Evolutionary conservation across 192 early-diverging fungal species (phyloP).

Genomic region (Coemansia sp.): DNA sequence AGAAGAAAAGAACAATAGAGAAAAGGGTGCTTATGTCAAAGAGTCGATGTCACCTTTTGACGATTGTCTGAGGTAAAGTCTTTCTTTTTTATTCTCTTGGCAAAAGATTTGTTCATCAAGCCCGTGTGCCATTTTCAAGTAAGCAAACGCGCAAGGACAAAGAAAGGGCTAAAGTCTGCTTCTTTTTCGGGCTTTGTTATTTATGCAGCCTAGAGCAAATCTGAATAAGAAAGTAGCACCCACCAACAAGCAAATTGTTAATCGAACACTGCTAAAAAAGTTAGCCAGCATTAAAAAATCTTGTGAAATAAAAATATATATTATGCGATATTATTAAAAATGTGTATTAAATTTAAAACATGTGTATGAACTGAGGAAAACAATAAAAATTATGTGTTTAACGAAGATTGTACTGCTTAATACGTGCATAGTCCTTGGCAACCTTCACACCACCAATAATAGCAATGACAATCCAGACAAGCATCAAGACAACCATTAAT

Average conservation of each 20-base stretch:
- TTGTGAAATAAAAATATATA: background rate
- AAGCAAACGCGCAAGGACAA: background rate
- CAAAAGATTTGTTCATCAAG: background rate
- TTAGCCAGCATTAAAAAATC: background rate
- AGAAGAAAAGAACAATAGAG: background rate
- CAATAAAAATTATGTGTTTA: constrained; percentile 10
- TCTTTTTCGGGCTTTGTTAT: background rate
- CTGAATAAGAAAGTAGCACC: background rate
- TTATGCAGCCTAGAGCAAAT: background rate
- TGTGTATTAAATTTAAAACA: background rate
- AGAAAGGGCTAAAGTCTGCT: background rate
- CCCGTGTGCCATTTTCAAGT: background rate
- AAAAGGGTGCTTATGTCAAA: background rate
- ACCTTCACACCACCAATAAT: constrained; percentile 35
- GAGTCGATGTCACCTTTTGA: background rate
- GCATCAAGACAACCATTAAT: constrained; percentile 32
- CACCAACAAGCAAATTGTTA: background rate
- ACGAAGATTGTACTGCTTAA: constrained; percentile 18
- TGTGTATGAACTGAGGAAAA: constrained; percentile 1
- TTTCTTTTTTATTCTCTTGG: background rate
- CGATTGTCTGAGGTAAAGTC: background rate
- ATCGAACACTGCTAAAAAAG: background rate
- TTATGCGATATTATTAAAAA: background rate
- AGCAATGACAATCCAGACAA: constrained; percentile 38
- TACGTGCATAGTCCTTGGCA: constrained; percentile 8